A percentile compares a stretch with the other conserved stretches of the same genome.
Conservation (phyloP, 2,329 filamentous ascomycete species). For the Colletotrichum phormii region DNA sequence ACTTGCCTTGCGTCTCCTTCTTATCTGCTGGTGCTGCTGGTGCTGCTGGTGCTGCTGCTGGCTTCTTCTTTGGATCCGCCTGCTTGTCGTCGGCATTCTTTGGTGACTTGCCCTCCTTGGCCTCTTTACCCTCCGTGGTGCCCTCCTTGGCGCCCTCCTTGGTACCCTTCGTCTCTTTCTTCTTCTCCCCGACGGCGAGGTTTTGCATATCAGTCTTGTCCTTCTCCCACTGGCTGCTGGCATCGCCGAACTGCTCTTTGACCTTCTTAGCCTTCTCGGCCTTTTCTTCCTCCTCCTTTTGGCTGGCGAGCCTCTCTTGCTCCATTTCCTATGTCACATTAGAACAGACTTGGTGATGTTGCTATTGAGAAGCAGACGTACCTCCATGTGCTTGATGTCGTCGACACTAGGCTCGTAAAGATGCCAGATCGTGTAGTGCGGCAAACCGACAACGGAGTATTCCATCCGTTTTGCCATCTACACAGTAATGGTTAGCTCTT, state of each 20-base stretch:
- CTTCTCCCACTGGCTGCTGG: conserved; percentile 86
- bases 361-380: conserved; percentile 46
- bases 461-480: conserved; percentile 98
- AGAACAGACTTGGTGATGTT: conserved; percentile 30
- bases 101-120: conserved; percentile 28
- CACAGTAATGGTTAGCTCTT: conserved; percentile 12
- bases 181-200: conserved; percentile 68
- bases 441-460: conserved; percentile 93
- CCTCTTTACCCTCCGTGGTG: too few relatives aligned
- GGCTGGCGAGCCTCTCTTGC: conserved; percentile 80
- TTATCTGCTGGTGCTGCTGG: conserved; percentile 6
- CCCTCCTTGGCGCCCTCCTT: conserved; percentile 7
- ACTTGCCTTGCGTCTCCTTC: conserved; percentile 35
- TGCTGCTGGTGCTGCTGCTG: background rate
- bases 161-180: conserved; percentile 20
- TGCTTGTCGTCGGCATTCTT: conserved; percentile 4
- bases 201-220: conserved; percentile 85
- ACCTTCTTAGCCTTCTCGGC: conserved; percentile 81
- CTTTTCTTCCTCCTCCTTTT: conserved; percentile 82
- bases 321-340: conserved; percentile 82
- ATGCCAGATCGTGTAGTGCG: conserved; percentile 99
- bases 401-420: conserved; percentile 99
- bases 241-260: conserved; percentile 82
- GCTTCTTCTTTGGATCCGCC: background rate
- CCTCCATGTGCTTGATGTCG: conserved; percentile 96